Evolutionary conservation across 2,329 filamentous ascomycete species (phyloP).

Genomic region (Raffaelea ambrosiae): DNA sequence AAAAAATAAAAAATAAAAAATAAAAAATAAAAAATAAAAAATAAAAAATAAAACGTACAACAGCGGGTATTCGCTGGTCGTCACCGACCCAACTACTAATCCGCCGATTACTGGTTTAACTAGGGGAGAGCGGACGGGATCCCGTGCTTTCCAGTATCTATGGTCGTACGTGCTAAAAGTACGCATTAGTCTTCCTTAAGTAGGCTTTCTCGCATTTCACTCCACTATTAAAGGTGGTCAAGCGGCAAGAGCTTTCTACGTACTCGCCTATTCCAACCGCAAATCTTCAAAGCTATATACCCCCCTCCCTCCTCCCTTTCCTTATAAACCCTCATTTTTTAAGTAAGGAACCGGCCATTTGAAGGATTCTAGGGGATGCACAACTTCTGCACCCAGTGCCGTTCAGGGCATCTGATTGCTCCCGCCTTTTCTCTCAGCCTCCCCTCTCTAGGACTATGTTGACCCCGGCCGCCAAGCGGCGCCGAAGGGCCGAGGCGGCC

Average conservation of each 20-base stretch:
- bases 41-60: not conserved
- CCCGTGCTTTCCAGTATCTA: slow-evolving; percentile 4
- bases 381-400: no score
- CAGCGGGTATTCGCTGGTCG: not conserved
- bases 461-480: slow-evolving; percentile 39
- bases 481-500: slow-evolving; percentile 51
- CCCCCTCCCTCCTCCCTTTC: no score
- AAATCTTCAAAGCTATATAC: no score
- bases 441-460: slow-evolving; percentile 7
- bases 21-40: not conserved
- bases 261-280: no score
- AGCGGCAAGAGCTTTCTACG: no score
- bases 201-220: no score
- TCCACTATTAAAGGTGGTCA: no score
- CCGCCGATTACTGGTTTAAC: slow-evolving; percentile 3
- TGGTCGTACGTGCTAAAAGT: not conserved
- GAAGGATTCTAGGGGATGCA: no score
- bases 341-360: no score
- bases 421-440: not conserved
- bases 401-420: no score
- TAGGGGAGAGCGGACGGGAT: slow-evolving; percentile 3
- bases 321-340: no score
- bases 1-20: not conserved
- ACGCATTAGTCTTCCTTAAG: not conserved
- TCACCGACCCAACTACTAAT: not conserved